These are phyloP conservation scores for Podospora comata DNA, from an alignment of 495 filamentous ascomycete species.

Conservation along the genomic window DNA sequence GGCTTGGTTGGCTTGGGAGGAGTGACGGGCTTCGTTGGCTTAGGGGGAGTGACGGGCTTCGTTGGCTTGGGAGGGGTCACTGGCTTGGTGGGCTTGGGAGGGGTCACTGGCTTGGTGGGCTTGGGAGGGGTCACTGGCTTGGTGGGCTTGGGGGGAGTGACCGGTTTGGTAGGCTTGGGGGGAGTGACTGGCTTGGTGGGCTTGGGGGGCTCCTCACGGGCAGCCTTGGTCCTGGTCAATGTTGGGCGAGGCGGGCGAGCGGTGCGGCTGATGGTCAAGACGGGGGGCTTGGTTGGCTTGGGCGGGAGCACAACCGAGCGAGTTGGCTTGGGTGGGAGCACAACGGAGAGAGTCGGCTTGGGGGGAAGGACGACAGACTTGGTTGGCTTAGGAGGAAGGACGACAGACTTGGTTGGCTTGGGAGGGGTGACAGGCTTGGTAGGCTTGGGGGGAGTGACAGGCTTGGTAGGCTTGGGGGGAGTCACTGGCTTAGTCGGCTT, in stretches of 20 bases:
- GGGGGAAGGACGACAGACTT: background rate
- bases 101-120: background rate
- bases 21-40: background rate
- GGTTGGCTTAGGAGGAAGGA: constrained; percentile 2
- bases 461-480: constrained; percentile 7
- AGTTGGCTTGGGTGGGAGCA: background rate
- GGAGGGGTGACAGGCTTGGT: background rate
- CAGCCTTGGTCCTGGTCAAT: background rate
- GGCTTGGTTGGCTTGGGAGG: background rate
- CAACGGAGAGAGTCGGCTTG: constrained; percentile 4
- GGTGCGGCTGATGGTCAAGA: background rate
- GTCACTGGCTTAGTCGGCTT: constrained; percentile 2
- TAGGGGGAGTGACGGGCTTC: background rate
- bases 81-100: constrained; percentile 2
- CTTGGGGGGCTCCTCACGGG: background rate
- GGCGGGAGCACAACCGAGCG: background rate
- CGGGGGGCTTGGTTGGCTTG: background rate
- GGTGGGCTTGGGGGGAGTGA: background rate
- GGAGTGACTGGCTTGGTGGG: background rate
- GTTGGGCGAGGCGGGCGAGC: background rate
- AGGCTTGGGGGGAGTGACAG: background rate
- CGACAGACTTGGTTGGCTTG: background rate
- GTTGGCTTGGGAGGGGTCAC: background rate
- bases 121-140: background rate
- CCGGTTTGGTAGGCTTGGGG: background rate